Evolutionary conservation across 768 basidiomycete species (phyloP).

Genomic region (Lentinus tigrinus): DNA sequence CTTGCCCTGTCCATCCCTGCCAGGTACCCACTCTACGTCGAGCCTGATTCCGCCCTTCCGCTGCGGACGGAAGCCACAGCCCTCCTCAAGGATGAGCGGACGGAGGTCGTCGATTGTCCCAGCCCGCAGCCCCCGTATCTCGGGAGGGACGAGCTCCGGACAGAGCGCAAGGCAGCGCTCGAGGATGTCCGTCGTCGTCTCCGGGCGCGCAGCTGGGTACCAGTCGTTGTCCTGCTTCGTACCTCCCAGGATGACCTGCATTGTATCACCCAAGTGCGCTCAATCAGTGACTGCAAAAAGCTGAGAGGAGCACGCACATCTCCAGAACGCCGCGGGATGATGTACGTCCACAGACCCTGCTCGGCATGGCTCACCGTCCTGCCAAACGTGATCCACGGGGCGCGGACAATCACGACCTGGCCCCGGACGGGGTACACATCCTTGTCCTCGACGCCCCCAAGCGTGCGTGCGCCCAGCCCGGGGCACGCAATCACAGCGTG

Average conservation of each 20-base stretch:
- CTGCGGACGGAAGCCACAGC: constrained; percentile 64
- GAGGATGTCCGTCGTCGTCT: constrained; percentile 62
- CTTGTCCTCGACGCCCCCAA: constrained; percentile 53
- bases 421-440: constrained; percentile 47
- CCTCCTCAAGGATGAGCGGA: constrained; percentile 38
- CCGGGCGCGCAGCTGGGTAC: constrained; percentile 64
- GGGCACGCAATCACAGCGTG: constrained; percentile 69
- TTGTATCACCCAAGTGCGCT: neutral
- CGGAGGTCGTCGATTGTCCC: constrained; percentile 40
- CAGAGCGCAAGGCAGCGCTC: constrained; percentile 36
- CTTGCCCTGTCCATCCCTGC: constrained; percentile 27
- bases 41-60: constrained; percentile 69
- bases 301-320: constrained; percentile 34
- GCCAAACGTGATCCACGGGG: constrained; percentile 55
- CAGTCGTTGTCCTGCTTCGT: constrained; percentile 61
- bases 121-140: constrained; percentile 21
- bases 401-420: constrained; percentile 42
- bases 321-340: constrained; percentile 62
- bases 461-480: constrained; percentile 56
- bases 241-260: constrained; percentile 58
- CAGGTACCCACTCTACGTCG: constrained; percentile 41
- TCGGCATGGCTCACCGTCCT: constrained; percentile 41
- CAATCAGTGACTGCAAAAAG: neutral
- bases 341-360: constrained; percentile 52
- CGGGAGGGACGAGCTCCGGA: constrained; percentile 32